phyloP scores from a whole-genome alignment of 73 alveolate genomes.

The Paramecium primaurelia region DNA sequence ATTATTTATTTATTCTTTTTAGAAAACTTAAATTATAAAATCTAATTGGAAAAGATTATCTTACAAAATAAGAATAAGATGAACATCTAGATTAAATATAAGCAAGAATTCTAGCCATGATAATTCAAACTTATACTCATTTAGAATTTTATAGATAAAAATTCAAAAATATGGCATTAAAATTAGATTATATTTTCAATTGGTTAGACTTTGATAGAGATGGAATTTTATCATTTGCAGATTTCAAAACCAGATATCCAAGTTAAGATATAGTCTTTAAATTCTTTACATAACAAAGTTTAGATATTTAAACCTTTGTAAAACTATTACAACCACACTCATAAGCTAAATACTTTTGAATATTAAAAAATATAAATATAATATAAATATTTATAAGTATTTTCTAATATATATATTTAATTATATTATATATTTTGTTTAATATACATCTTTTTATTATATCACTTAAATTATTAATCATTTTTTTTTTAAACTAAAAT shows the following conservation, averaged over 20 bases:
- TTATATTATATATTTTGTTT: no score
- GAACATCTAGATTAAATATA: not conserved
- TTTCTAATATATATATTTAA: not conserved
- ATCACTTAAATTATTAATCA: not conserved
- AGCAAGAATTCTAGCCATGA: not conserved
- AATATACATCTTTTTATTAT: not conserved
- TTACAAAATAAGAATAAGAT: not conserved
- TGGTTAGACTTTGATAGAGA: constrained; percentile 32
- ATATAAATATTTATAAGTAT: not conserved
- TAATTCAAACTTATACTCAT: not conserved
- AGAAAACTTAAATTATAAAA: not conserved
- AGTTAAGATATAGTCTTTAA: not conserved
- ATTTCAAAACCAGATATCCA: not conserved
- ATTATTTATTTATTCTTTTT: not conserved
- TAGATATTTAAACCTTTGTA: not conserved
- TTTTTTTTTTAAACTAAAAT: no score
- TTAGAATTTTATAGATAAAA: not conserved
- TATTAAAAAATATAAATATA: not conserved
- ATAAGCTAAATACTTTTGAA: not conserved
- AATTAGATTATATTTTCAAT: not conserved
- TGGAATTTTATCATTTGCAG: not conserved
- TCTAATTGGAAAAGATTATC: not conserved
- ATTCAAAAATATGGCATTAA: not conserved
- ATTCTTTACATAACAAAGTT: not conserved
- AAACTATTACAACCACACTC: not conserved